phyloP scores from a whole-genome alignment of 805 yeast species.

The Yarrowia divulgata region DNA sequence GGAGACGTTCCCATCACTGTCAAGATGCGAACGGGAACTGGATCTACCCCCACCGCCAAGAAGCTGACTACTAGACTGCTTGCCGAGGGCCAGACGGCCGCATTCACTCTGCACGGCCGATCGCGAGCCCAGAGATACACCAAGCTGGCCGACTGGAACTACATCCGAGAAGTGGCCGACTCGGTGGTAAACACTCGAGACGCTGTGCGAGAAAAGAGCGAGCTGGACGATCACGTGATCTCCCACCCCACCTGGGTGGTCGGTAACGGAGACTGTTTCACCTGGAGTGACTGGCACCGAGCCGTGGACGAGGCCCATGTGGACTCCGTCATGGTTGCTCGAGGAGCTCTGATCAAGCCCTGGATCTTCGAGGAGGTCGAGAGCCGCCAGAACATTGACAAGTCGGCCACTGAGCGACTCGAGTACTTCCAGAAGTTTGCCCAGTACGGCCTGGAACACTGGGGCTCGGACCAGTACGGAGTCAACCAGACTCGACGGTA shows the following conservation, averaged over 20 bases:
- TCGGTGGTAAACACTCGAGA: conserved; percentile 63
- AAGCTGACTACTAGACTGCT: conserved; percentile 73
- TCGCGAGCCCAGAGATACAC: conserved; percentile 96
- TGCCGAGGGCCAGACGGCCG: conserved; percentile 81
- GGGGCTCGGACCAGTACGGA: conserved; percentile 98
- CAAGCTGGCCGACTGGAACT: conserved; percentile 90
- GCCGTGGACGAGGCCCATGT: conserved; percentile 71
- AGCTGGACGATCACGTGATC: conserved; percentile 55
- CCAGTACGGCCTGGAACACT: conserved; percentile 85
- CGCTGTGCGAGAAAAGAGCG: conserved; percentile 59
- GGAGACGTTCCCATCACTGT: conserved; percentile 93
- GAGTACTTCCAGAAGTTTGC: conserved; percentile 75
- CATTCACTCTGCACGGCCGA: conserved; percentile 94
- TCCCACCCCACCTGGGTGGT: conserved; percentile 71
- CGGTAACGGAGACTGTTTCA: conserved; percentile 94
- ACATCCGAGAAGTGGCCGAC: conserved; percentile 75
- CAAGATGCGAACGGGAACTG: conserved; percentile 93
- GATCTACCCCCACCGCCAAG: conserved; percentile 86
- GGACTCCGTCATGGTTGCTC: conserved; percentile 95
- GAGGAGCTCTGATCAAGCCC: conserved; percentile 97
- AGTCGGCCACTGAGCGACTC: conserved; percentile 86
- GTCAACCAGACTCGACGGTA: conserved; percentile 85
- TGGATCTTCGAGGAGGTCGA: conserved; percentile 98
- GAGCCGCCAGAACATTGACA: conserved; percentile 86
- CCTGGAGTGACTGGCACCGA: conserved; percentile 85